Conservation (phyloP, 805 yeast genomes). For the Ogataea corticis region DNA sequence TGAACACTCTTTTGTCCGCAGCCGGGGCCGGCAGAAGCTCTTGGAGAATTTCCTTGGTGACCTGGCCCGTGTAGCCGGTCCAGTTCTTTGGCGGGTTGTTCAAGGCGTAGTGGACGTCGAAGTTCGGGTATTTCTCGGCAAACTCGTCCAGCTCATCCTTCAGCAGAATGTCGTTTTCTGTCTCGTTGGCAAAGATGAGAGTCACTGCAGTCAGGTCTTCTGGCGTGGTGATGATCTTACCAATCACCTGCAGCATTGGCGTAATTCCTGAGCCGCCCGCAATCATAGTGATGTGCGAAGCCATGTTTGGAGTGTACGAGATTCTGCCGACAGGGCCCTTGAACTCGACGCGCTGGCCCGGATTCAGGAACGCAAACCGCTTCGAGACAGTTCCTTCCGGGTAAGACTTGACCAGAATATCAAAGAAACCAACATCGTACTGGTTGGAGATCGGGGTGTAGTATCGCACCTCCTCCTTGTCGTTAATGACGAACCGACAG, state of each 20-base stretch:
- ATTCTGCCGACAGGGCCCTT: constrained; percentile 82
- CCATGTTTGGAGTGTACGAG: constrained; percentile 56
- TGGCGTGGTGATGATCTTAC: constrained; percentile 67
- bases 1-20: constrained; percentile 54
- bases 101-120: constrained; percentile 60
- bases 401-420: constrained; percentile 74
- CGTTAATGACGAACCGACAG: constrained; percentile 48
- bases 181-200: constrained; percentile 70
- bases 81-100: constrained; percentile 51
- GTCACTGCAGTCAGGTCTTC: constrained; percentile 62
- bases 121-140: constrained; percentile 59
- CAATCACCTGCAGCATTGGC: constrained; percentile 80
- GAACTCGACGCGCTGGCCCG: constrained; percentile 68
- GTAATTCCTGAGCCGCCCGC: constrained; percentile 93
- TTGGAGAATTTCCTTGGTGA: constrained; percentile 57
- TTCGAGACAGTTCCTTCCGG: constrained; percentile 69
- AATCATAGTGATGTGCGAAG: constrained; percentile 62
- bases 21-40: constrained; percentile 53
- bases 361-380: constrained; percentile 60
- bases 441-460: constrained; percentile 77
- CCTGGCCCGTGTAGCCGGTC: constrained; percentile 63
- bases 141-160: constrained; percentile 73
- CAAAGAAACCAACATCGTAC: constrained; percentile 72
- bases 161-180: constrained; percentile 73
- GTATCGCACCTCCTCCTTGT: constrained; percentile 58